Evolutionary conservation across 2,329 filamentous ascomycete genomes (phyloP).

Genomic region (Aureobasidium subglaciale): DNA sequence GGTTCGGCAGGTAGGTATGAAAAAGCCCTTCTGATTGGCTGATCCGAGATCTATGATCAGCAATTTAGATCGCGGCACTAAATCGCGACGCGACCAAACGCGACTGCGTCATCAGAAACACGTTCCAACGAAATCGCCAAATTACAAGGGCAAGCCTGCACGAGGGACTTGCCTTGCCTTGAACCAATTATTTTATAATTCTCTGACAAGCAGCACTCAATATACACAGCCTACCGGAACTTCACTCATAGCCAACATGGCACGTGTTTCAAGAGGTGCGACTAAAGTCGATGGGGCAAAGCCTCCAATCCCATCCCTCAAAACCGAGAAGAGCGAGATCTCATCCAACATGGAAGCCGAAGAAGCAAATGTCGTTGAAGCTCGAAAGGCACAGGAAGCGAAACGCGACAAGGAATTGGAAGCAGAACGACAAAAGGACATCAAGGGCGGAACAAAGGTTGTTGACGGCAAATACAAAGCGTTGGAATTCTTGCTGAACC

Average conservation of each 20-base stretch:
- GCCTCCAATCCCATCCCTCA: constrained; percentile 29
- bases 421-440: constrained; percentile 39
- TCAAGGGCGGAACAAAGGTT: constrained; percentile 38
- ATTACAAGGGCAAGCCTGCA: neutral
- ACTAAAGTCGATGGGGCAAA: constrained; percentile 22
- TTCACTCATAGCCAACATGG: neutral
- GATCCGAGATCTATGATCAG: neutral
- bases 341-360: constrained; percentile 39
- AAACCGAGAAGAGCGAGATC: constrained; percentile 24
- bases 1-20: neutral
- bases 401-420: constrained; percentile 39
- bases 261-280: neutral
- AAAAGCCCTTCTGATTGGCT: neutral
- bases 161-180: neutral
- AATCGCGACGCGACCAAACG: neutral
- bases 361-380: constrained; percentile 38
- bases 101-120: constrained; percentile 2
- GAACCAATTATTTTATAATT: no score
- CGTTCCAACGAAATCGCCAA: neutral
- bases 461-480: constrained; percentile 47
- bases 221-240: no score
- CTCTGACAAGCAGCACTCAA: no score
- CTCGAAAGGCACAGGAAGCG: constrained; percentile 38
- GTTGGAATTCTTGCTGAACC: constrained; percentile 45
- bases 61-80: constrained; percentile 4